phyloP scores from a whole-genome alignment of 768 basidiomycete genomes.

The Rhizopogon vinicolor region DNA sequence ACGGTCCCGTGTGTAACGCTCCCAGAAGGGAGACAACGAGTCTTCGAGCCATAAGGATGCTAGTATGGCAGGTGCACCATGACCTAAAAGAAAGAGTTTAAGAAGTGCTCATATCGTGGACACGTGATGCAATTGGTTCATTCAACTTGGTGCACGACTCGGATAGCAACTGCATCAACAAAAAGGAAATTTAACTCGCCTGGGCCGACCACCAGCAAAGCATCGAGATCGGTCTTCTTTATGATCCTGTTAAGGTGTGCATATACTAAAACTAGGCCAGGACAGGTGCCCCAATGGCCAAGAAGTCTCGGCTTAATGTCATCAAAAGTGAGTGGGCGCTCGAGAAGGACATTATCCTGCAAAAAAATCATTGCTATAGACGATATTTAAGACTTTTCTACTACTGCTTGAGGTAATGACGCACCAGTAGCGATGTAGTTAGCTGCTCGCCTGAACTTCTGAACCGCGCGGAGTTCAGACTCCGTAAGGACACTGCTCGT shows the following conservation, averaged over 20 bases:
- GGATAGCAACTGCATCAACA: not conserved
- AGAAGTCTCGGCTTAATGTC: conserved; percentile 80
- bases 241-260: conserved; percentile 70
- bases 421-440: conserved; percentile 70
- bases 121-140: not conserved
- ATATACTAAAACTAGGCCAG: conserved; percentile 66
- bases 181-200: conserved; percentile 31
- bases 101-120: not conserved
- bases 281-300: conserved; percentile 84
- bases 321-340: conserved; percentile 51
- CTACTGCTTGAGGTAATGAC: conserved; percentile 9
- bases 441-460: conserved; percentile 55
- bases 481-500: conserved; percentile 40
- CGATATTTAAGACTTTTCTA: not conserved
- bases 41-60: conserved; percentile 85
- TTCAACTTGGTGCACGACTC: not conserved
- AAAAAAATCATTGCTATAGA: conserved; percentile 79
- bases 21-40: conserved; percentile 55
- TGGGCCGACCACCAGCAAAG: conserved; percentile 78
- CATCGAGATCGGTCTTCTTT: conserved; percentile 53
- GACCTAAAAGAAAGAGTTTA: conserved; percentile 35
- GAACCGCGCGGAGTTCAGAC: conserved; percentile 47
- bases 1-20: conserved; percentile 51
- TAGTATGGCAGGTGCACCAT: conserved; percentile 87
- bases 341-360: conserved; percentile 63